Percentiles rank a stretch among this genome's conserved stretches.
These are phyloP conservation scores for Moesziomyces sp. DNA, from an alignment of 1,284 basidiomycete species.

Conservation along the genomic window DNA sequence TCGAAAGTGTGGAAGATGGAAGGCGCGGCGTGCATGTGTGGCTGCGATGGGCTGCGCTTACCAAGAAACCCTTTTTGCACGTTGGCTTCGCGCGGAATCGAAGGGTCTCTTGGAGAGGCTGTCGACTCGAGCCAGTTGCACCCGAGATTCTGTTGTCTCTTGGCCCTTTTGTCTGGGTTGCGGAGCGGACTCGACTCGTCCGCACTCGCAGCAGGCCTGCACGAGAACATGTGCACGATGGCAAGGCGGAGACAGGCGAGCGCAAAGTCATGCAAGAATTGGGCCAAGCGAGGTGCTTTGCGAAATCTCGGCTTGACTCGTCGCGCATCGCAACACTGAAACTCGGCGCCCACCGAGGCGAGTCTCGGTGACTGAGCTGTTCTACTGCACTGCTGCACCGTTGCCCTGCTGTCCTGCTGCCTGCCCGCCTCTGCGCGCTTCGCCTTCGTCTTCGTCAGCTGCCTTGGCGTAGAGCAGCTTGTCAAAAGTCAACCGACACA, in stretches of 20 bases:
- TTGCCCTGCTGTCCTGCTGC: no score
- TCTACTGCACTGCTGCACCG: no score
- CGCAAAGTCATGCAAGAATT: neutral
- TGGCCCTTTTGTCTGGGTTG: neutral
- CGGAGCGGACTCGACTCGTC: neutral
- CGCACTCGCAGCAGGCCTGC: neutral
- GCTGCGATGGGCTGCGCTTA: neutral
- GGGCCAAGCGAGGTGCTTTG: neutral
- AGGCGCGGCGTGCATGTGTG: no score
- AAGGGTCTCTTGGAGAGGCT: no score
- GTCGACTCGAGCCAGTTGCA: no score
- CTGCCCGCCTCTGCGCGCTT: neutral
- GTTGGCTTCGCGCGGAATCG: no score
- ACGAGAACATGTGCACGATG: neutral
- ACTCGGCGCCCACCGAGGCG: neutral
- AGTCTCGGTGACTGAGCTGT: neutral
- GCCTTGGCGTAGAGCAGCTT: no score
- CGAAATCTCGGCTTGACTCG: neutral
- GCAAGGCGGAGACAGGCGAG: neutral
- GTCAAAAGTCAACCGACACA: no score
- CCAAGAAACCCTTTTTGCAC: neutral
- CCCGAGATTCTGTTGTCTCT: neutral
- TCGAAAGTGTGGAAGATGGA: no score
- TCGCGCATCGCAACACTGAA: neutral
- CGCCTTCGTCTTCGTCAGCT: no score